Base-by-base conservation (phyloP, 257 asterid genomes). In the Gentiana macrophylla region DNA sequence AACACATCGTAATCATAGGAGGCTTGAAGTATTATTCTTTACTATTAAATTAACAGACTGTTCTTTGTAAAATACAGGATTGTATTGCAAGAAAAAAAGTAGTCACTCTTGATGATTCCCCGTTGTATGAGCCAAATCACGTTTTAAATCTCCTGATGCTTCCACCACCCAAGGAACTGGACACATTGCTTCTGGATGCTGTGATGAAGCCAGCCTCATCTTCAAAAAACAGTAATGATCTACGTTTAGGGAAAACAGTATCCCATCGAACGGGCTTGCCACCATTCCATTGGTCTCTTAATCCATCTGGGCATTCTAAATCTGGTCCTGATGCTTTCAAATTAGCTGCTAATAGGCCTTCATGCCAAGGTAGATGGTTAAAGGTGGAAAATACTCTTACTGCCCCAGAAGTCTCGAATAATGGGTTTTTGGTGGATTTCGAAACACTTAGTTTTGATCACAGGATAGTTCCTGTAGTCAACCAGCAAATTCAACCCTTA, bases 251-350 rank as follows among this genome's bases (percentile, higher is more conserved):
- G 59, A 91, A 83, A 75, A 45, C 74, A 33, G 62, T 61, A 48
- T 55, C 79, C 62, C 77, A 80, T 49, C 77, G 87, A 70, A 67
- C 72, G 73, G 97, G 98, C 60, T 70, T 87, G 77, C 94, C 93
- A 24, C 93, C 97, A 69, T 91, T 91, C 71, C 72, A 94, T 53
- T 91, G 98, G 97, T 91, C 98, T 12, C 82, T 82, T 60, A 66
- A 84, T 48, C 76, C 78, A 59, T 71, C 86, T 33, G 94, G 88
- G 55, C 77, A 84, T 65, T 74, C 59, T 53, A 91, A 83, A 78
- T 70, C 73, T 65, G 80, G 79, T 60, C 66, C 83, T 41, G 98
- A 91, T 70, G 72, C 97, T 32, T 72, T 67, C 41, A 91, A 85
- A 66, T 61, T 77, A 60, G 67, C 95, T 62, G 60, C 83, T 53